phyloP scores from a whole-genome alignment of 2,329 filamentous ascomycete species.

The Myriosclerotinia curreyana region DNA sequence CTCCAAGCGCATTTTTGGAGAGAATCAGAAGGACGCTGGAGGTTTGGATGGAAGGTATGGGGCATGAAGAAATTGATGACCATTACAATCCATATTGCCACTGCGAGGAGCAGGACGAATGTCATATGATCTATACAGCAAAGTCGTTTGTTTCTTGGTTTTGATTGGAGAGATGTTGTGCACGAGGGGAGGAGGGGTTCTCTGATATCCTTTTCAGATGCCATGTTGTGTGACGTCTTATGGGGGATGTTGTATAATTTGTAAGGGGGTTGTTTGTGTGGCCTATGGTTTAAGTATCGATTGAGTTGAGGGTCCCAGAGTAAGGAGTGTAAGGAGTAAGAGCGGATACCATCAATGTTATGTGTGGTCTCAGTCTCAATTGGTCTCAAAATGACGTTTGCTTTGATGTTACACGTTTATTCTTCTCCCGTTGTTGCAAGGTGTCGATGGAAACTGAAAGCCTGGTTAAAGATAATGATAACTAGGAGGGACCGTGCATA shows the following conservation, averaged over 20 bases:
- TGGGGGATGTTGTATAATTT: neutral
- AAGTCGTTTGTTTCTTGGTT: neutral
- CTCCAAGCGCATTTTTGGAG: constrained; percentile 28
- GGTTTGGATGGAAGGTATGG: neutral
- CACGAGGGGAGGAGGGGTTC: neutral
- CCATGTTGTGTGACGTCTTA: constrained; percentile 6
- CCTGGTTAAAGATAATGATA: neutral
- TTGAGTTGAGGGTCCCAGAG: neutral
- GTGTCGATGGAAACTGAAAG: neutral
- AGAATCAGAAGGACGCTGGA: neutral
- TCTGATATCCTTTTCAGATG: neutral
- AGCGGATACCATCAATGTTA: neutral
- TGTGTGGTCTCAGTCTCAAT: neutral
- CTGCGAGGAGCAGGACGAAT: neutral
- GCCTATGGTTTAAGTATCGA: neutral
- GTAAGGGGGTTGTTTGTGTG: neutral
- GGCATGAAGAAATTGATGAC: neutral
- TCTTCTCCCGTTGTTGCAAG: neutral
- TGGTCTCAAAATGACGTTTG: neutral
- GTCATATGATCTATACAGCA: neutral
- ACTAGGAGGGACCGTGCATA: constrained; percentile 7
- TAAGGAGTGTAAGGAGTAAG: neutral
- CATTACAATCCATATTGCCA: neutral
- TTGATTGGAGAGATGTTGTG: neutral
- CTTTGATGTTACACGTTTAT: neutral